Conservation (phyloP, 2,329 filamentous ascomycete species). For the Arthrobotrys conoides region DNA sequence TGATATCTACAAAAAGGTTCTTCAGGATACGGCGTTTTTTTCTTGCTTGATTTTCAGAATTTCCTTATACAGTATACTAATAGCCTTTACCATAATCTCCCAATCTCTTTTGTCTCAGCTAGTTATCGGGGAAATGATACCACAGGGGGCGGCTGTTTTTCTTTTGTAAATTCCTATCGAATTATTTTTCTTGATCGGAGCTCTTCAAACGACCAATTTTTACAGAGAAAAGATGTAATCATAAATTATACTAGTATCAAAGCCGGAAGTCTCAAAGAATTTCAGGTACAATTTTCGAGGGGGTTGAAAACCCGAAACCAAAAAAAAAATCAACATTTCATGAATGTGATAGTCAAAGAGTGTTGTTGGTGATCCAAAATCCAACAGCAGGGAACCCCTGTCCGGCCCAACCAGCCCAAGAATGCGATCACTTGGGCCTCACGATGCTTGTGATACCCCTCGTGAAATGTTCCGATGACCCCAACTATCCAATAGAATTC, state of each 20-base stretch:
- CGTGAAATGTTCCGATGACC: conserved; percentile 25
- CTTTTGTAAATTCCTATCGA: not conserved
- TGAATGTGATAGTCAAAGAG: not conserved
- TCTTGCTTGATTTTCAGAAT: not conserved
- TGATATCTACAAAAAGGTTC: conserved; percentile 19
- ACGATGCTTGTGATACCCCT: conserved; percentile 24
- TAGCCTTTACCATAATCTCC: conserved; percentile 10
- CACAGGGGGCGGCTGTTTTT: conserved; percentile 11
- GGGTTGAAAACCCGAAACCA: not conserved
- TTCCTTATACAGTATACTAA: conserved; percentile 29
- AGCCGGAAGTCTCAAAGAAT: conserved; percentile 4
- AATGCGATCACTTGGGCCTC: not conserved
- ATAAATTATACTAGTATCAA: conserved; percentile 11
- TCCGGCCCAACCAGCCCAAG: conserved; percentile 10
- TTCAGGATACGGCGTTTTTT: conserved; percentile 19
- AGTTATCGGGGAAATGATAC: conserved; percentile 16
- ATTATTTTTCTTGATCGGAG: not conserved
- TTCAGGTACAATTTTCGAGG: not conserved
- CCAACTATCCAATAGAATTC: conserved; percentile 20
- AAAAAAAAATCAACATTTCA: conserved; percentile 5
- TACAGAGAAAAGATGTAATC: conserved; percentile 1
- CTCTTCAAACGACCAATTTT: conserved; percentile 14
- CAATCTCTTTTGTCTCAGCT: conserved; percentile 11
- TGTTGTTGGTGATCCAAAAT: conserved; percentile 39
- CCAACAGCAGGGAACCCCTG: conserved; percentile 31